These are phyloP conservation scores for Entomortierella beljakovae DNA, from an alignment of 192 early-diverging fungal species.

Conservation along the genomic window DNA sequence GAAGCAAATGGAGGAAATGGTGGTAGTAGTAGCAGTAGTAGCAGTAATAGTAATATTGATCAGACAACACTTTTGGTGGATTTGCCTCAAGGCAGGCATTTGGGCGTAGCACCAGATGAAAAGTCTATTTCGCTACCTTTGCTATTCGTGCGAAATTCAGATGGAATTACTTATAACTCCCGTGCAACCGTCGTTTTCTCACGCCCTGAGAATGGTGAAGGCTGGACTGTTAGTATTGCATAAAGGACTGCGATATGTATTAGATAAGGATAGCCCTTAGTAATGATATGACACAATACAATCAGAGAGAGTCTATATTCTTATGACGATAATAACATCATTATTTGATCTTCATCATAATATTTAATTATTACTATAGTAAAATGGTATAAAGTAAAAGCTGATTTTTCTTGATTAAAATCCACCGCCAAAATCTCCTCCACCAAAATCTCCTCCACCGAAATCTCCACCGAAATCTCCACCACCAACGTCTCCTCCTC, in stretches of 20 bases:
- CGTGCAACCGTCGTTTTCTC: constrained; percentile 43
- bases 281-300: background rate
- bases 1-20: too few relatives aligned
- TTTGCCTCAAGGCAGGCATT: constrained; percentile 23
- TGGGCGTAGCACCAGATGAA: constrained; percentile 19
- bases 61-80: constrained; percentile 44
- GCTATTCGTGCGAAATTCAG: constrained; percentile 36
- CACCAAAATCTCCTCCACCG: constrained; percentile 28
- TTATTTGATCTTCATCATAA: background rate
- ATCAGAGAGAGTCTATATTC: too few relatives aligned
- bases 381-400: background rate
- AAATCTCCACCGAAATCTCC: constrained; percentile 33
- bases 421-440: constrained; percentile 33
- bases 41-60: background rate
- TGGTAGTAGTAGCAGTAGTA: background rate
- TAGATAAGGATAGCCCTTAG: background rate
- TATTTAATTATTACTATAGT: background rate
- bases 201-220: constrained; percentile 31
- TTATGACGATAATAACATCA: too few relatives aligned
- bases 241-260: constrained; percentile 15
- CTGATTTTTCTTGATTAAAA: constrained; percentile 5
- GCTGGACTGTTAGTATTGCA: constrained; percentile 41
- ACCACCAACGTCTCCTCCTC: constrained; percentile 25
- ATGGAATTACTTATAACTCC: constrained; percentile 51
- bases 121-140: constrained; percentile 28